Base-by-base conservation (phyloP, 352 stramenopile species). In the Phytopythium cucurbitacearum region DNA sequence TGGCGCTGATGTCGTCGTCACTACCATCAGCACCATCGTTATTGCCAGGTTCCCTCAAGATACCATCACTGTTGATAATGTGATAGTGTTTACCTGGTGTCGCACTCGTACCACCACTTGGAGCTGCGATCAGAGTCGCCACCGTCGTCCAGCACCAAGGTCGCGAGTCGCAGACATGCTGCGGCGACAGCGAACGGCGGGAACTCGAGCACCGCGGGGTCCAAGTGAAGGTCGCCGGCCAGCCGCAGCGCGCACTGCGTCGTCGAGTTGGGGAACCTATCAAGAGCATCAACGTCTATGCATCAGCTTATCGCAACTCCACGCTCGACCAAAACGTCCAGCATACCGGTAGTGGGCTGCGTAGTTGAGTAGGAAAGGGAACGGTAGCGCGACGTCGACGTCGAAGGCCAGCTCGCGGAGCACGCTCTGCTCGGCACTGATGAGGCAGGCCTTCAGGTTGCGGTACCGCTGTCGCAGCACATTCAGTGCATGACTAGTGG, bases 81-180 rank as follows among this genome's bases (percentile, higher is more conserved):
- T 6, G 1, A 48, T 3, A 47, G 28, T 13, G n/a, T 41, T 21
- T 51, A 83, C 72, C 69, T 80, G 4, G 69, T 69, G 52, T 80
- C 70, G 60, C 67, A 78, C 10, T 46, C 53, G 33, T 79, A 80
- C 73, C 73, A 83, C 73, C 73, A 83, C 50, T 79, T 83, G 28
- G 35, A 44, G 9, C 45, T 40, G 9, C 21, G 7, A 12, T 16
- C 15, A 11, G 13, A 37, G 3, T 12, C 21, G 7, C 53, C 42
- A 16, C 44, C 35, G 15, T 58, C 48, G 4, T 46, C 32, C 3
- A 56, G n/a, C 5, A 46, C 5, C 35, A 38, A 40, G n/a, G 28
- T 40, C 10, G 69, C 70, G 15, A 78, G 59, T 5, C 60, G 53
- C 16, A 80, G 32, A 39, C 64, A 67, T 1, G 46, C 53, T 3